phyloP scores from a whole-genome alignment of 2,329 filamentous ascomycete genomes.

The Sporothrix pallida region DNA sequence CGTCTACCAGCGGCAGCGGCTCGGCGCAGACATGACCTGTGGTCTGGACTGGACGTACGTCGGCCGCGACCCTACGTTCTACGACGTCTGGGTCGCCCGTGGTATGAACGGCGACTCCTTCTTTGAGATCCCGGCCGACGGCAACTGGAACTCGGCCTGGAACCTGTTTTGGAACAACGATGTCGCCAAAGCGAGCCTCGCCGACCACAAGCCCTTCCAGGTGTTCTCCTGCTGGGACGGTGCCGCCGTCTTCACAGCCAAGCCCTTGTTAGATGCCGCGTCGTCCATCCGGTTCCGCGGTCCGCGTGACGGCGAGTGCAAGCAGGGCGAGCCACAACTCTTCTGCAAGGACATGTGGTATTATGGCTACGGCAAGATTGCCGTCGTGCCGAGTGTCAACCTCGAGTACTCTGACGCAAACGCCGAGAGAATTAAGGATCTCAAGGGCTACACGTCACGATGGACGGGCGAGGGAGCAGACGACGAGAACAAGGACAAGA shows the following conservation, averaged over 20 bases:
- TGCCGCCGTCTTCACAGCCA: conserved; percentile 54
- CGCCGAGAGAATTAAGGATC: conserved; percentile 53
- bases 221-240: conserved; percentile 66
- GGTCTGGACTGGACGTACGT: conserved; percentile 63
- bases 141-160: conserved; percentile 56
- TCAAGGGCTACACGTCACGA: conserved; percentile 56
- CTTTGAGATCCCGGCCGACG: conserved; percentile 58
- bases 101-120: conserved; percentile 60
- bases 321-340: conserved; percentile 60
- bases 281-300: conserved; percentile 53
- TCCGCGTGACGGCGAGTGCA: conserved; percentile 53
- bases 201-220: conserved; percentile 56
- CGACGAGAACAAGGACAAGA: conserved; percentile 38
- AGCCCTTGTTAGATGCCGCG: conserved; percentile 49
- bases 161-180: conserved; percentile 60
- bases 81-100: conserved; percentile 63
- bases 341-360: conserved; percentile 65
- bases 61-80: conserved; percentile 55
- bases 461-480: conserved; percentile 44
- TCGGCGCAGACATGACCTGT: conserved; percentile 62
- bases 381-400: conserved; percentile 61
- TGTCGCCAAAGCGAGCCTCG: conserved; percentile 45
- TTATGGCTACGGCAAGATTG: conserved; percentile 57
- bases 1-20: conserved; percentile 53
- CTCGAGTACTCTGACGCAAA: conserved; percentile 59